Evolutionary conservation across 2,329 filamentous ascomycete species (phyloP).

Genomic region (Neobulgaria alba): DNA sequence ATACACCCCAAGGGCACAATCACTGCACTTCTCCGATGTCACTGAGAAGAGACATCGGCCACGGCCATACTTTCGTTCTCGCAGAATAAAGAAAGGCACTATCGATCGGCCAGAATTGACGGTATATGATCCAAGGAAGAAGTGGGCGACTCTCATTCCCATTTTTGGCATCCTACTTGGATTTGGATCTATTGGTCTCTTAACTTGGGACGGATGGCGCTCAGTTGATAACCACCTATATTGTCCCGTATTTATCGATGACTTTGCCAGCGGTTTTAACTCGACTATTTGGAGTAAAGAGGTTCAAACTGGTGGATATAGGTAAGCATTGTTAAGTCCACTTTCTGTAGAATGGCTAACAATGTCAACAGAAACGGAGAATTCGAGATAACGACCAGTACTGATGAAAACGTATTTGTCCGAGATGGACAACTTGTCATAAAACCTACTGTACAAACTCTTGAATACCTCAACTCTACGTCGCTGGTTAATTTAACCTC

Average conservation of each 20-base stretch:
- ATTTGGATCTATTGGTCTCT: neutral
- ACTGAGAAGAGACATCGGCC: neutral
- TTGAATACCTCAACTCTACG: neutral
- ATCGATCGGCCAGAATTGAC: neutral
- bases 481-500: conserved; percentile 34
- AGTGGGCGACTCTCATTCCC: neutral
- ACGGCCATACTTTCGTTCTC: neutral
- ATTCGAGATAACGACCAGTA: conserved; percentile 35
- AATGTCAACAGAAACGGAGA: conserved; percentile 36
- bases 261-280: conserved; percentile 24
- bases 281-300: conserved; percentile 37
- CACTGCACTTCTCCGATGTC: neutral
- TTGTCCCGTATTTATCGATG: neutral
- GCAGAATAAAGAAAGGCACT: neutral
- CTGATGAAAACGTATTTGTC: conserved; percentile 32
- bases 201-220: neutral
- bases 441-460: neutral
- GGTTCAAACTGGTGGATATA: conserved; percentile 30
- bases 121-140: neutral
- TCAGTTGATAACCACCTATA: neutral
- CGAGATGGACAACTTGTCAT: conserved; percentile 4
- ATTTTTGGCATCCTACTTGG: neutral
- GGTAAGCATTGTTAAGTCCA: conserved; percentile 12
- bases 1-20: neutral
- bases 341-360: conserved; percentile 17